A percentile compares a stretch with the other conserved stretches of the same genome.
Conservation (phyloP, 148 eudicot genomes). For the Camellia sinensis region DNA sequence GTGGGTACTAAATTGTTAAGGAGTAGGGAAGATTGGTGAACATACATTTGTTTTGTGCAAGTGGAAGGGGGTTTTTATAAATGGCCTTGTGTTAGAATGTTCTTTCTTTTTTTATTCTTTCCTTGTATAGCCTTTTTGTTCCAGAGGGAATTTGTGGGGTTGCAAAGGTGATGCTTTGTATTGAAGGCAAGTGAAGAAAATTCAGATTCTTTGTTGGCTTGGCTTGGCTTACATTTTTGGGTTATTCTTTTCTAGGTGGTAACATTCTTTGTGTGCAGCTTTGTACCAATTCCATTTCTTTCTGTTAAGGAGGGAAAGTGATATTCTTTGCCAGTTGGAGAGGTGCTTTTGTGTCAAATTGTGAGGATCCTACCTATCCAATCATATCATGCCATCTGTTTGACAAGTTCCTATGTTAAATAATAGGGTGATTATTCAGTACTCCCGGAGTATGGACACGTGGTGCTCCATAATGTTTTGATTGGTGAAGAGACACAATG, state of each 20-base stretch:
- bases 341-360: not conserved
- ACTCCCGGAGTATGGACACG: no score
- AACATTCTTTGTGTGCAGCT: not conserved
- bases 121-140: constrained; percentile 15
- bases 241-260: not conserved
- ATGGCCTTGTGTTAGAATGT: not conserved
- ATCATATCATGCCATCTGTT: no score
- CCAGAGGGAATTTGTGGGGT: constrained; percentile 10
- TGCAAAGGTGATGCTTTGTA: constrained; percentile 18
- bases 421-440: no score
- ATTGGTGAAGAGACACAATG: no score
- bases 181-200: constrained; percentile 12
- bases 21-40: not conserved
- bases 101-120: constrained; percentile 11
- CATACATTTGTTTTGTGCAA: not conserved
- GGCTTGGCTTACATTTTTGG: not conserved
- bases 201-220: constrained; percentile 11
- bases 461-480: no score
- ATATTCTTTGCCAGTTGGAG: constrained; percentile 4
- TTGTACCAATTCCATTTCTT: constrained; percentile 3
- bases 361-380: not conserved
- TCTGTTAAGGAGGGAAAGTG: not conserved
- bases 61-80: not conserved
- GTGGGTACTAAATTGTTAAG: not conserved
- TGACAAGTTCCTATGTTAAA: no score